Base-by-base conservation (phyloP, 352 stramenopile genomes). In the Globisporangium middletonii region DNA sequence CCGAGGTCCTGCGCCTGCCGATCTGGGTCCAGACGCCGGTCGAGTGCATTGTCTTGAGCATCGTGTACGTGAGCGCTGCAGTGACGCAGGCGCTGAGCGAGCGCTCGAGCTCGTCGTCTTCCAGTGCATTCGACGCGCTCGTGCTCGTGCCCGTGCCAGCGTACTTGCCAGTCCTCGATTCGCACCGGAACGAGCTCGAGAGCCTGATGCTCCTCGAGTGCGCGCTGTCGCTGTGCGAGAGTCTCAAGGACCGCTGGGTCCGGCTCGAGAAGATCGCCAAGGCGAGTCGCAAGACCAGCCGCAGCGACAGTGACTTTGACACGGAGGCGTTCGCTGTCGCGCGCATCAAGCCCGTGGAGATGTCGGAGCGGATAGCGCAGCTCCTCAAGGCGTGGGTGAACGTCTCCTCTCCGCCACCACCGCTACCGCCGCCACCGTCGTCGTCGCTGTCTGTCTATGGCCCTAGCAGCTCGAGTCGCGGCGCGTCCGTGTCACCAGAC, bases 11-110 rank as follows among this genome's bases (percentile, higher is more conserved):
- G 1, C 65, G 65, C 5, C 71, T 91, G 28, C 65, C 75, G 0
- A 75, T 93, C 49, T 93, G 83, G 83, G 81, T 69, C 8, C 75
- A 77, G 46, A 79, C 61, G 18, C 57, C 76, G 6, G 73, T 83
- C 37, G 76, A 86, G 45, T 92, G 82, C 28, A 69, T 92, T 1
- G 73, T 86, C 16, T 61, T 92, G 3, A 87, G 79, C 46, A 68
- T 89, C 19, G 43, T 84, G 9, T 92, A 92, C 44, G 68, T 92
- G 9, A 87, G 76, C 38, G 71, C 77, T 51, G 82, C 82, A 9
- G 77, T 76, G 2, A 72, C 55, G 6, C 63, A 79, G 30, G 75
- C 60, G 0, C 42, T 88, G 37, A 75, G 61, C 27, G 55, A 70
- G 6, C 46, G 42, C 16, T 9, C 33, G 33, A 38, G 7, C 33